Conservation (phyloP, 805 yeast genomes). For the Monosporozyma aerobia region DNA sequence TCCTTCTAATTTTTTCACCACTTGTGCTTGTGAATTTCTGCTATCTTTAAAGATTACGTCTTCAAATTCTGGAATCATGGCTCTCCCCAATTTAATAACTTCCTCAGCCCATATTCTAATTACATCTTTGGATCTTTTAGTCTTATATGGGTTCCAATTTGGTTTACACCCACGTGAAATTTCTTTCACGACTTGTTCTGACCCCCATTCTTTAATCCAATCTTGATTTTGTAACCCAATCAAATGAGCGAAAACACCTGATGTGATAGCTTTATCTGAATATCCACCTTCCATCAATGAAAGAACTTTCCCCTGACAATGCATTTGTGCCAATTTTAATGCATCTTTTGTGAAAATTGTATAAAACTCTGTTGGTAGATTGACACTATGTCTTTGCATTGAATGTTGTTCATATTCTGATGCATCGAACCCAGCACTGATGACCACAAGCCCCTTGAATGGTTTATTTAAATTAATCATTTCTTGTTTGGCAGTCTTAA, state of each 20-base stretch:
- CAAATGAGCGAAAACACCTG: slow-evolving; percentile 73
- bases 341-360: slow-evolving; percentile 65
- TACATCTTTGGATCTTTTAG: slow-evolving; percentile 40
- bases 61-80: slow-evolving; percentile 46
- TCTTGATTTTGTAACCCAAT: slow-evolving; percentile 52
- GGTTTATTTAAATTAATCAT: slow-evolving; percentile 34
- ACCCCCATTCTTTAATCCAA: slow-evolving; percentile 62
- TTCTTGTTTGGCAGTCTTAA: slow-evolving; percentile 39
- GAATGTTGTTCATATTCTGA: slow-evolving; percentile 72
- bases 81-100: slow-evolving; percentile 50
- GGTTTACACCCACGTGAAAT: slow-evolving; percentile 59
- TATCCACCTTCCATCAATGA: slow-evolving; percentile 82
- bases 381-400: slow-evolving; percentile 78
- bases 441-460: slow-evolving; percentile 51
- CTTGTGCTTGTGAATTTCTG: background rate
- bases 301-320: slow-evolving; percentile 49
- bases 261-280: slow-evolving; percentile 68
- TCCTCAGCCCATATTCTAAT: slow-evolving; percentile 56
- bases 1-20: background rate
- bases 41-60: slow-evolving; percentile 16
- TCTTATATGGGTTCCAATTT: slow-evolving; percentile 50
- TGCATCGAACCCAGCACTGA: slow-evolving; percentile 86
- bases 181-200: slow-evolving; percentile 52
- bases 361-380: slow-evolving; percentile 75
- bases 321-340: slow-evolving; percentile 55